Evolutionary conservation across 2,329 filamentous ascomycete genomes (phyloP), one percentile per base, ranked within the genome.

Genomic region (Botrytis fabae): DNA sequence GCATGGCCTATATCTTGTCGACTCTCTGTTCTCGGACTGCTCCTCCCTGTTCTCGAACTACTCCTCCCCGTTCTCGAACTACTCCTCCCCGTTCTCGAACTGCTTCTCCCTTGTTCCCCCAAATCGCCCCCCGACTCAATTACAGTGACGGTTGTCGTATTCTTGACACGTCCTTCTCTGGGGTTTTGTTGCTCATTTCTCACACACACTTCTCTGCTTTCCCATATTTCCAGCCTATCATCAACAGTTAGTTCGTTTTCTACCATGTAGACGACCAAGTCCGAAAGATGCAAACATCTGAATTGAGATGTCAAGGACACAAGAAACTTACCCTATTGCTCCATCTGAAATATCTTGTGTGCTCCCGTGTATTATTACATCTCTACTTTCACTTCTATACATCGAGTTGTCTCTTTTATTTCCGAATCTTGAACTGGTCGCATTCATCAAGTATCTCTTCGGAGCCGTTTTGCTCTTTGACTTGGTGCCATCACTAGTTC

Each of bases 121-220:
- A n/a, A 64, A 40, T 9, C n/a, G 35, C n/a, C 38, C 12, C 20
- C 63, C 42, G 69, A 46, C 18, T 25, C 57, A 38, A 14, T 28
- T 40, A 38, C 35, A 38, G 69, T 71, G n/a, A 71, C 35, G 10
- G 28, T 25, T 51, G 60, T 71, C 16, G 9, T 54, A 54, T 40
- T 54, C 2, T 54, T 54, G 35, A 42, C 9, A 28, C 25, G 16
- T 10, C 7, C 46, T 38, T 66, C 32, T 20, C 6, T 54, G n/a
- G 35, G 25, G 10, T n/a, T 28, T 28, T 40, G 25, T 28, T 32
- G 35, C 59, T 64, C 59, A 32, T 40, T 51, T 5, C 32, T 54
- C 25, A 71, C 60, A 64, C 44, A 28, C 32, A 71, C 69, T 64
- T 71, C 69, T 32, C 69, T 64, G 32, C 42, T 71, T 51, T 71